These are phyloP conservation scores for Scorias spongiosa DNA, from an alignment of 2,329 filamentous ascomycete species.

Conservation along the genomic window DNA sequence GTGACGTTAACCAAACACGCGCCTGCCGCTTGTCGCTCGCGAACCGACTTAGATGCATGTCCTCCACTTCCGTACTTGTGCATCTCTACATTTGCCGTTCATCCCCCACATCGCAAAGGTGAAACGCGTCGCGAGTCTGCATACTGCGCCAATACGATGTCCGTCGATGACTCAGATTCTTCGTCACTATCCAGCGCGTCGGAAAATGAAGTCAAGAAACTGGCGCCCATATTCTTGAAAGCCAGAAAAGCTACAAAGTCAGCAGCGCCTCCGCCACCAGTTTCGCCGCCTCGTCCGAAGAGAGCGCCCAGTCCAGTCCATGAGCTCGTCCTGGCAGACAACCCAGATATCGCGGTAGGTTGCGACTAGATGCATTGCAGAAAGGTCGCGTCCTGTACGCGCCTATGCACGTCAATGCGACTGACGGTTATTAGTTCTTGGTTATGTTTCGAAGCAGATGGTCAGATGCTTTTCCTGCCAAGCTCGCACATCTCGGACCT, in stretches of 20 bases:
- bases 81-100: too few relatives aligned
- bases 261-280: constrained; percentile 30
- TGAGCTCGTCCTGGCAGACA: constrained; percentile 79
- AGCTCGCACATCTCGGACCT: constrained; percentile 75
- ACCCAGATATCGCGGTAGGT: constrained; percentile 83
- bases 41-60: too few relatives aligned
- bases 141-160: constrained; percentile 21
- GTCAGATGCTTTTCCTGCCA: constrained; percentile 74
- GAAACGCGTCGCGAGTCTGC: background rate
- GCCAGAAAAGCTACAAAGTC: constrained; percentile 26
- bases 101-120: too few relatives aligned
- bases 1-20: background rate
- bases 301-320: constrained; percentile 78
- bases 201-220: constrained; percentile 37
- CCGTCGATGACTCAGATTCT: constrained; percentile 38
- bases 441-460: constrained; percentile 97
- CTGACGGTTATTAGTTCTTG: constrained; percentile 53
- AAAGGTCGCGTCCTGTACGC: constrained; percentile 1
- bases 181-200: constrained; percentile 44
- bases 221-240: constrained; percentile 22
- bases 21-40: too few relatives aligned
- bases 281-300: constrained; percentile 36
- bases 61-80: too few relatives aligned
- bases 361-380: constrained; percentile 1
- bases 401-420: background rate